Evolutionary conservation across 163 green algal species (phyloP), one percentile per base, ranked within the genome.

Genomic region (Scenedesmus sp.): DNA sequence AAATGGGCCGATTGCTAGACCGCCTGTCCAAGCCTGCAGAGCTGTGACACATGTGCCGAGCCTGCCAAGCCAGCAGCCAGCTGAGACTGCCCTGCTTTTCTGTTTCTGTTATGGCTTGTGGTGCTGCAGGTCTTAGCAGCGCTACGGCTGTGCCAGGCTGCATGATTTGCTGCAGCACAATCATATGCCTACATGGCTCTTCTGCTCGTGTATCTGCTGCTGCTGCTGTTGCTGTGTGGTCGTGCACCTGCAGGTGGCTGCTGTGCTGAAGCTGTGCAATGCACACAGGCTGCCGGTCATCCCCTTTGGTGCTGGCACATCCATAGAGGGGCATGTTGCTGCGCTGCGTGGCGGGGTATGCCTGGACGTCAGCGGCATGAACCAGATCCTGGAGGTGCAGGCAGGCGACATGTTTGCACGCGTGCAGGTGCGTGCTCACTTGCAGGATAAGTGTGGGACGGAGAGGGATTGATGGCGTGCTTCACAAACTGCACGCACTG

Each of bases 241-340:
- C 34, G 74, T n/a, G 10, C 12, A 16, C 23, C 52, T 56, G 77
- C 74, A 95, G 60, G 93, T 96, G 70, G 89, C 89, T 2, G 55
- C 23, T 13, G 92, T 96, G 54, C 90, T 97, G 88, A 46, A 79
- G 13, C 60, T 92, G 12, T 95, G 92, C 81, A 88, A 94, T 57
- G 56, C 87, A n/a, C 20, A 74, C 73, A 82, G 59, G 74, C 92
- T 87, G 1, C 94, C 96, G 2, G 88, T 97, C 46, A 92, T 97
- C 5, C 96, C 96, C 0, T 97, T 95, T 92, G 96, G 96, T 13
- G 94, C 92, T 8, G 96, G 96, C 3, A 98, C 96, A 2, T 96
- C 91, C 7, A 94, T 98, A 56, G 96, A 98, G 90, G 96, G 96
- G 20, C 96, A 98, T 86, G 91, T 97, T 5, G 95, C 93, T 15